These are phyloP conservation scores for Colletotrichum sp. DNA, from an alignment of 2,329 filamentous ascomycete genomes.

Conservation along the genomic window DNA sequence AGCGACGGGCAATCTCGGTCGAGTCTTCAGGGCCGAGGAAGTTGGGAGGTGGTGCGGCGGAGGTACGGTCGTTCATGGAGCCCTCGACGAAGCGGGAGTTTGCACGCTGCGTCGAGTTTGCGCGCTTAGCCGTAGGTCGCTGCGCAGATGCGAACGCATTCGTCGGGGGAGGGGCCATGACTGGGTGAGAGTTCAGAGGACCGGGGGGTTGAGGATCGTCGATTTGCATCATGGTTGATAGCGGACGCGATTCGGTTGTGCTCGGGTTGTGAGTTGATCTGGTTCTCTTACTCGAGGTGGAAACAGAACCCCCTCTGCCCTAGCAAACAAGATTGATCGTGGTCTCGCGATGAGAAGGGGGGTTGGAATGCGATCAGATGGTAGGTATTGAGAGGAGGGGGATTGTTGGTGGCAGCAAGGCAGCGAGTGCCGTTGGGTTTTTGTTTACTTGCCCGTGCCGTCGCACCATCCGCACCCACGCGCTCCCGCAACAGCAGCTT, in stretches of 20 bases:
- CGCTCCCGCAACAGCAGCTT: neutral
- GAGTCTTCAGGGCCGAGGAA: constrained; percentile 58
- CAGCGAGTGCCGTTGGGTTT: neutral
- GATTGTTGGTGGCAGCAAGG: neutral
- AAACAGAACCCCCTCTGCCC: neutral
- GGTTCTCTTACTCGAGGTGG: neutral
- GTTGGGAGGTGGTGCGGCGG: constrained; percentile 70
- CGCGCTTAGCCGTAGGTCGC: constrained; percentile 10
- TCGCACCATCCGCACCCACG: constrained; percentile 4
- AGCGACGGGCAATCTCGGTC: constrained; percentile 28
- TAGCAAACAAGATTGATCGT: neutral
- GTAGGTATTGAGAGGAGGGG: neutral
- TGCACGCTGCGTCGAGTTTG: constrained; percentile 17
- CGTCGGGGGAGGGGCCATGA: neutral
- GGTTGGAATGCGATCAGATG: neutral
- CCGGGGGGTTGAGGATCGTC: constrained; percentile 8
- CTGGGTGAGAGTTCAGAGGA: constrained; percentile 21
- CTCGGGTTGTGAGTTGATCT: neutral
- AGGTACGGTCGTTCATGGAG: constrained; percentile 84
- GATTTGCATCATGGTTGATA: neutral
- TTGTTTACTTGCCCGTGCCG: constrained; percentile 14
- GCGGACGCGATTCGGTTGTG: neutral
- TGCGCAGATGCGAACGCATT: neutral
- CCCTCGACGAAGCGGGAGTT: constrained; percentile 71
- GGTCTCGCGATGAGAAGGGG: neutral